Evolutionary conservation across 179 eudicot species (phyloP).

Genomic region (Silene vulgaris): DNA sequence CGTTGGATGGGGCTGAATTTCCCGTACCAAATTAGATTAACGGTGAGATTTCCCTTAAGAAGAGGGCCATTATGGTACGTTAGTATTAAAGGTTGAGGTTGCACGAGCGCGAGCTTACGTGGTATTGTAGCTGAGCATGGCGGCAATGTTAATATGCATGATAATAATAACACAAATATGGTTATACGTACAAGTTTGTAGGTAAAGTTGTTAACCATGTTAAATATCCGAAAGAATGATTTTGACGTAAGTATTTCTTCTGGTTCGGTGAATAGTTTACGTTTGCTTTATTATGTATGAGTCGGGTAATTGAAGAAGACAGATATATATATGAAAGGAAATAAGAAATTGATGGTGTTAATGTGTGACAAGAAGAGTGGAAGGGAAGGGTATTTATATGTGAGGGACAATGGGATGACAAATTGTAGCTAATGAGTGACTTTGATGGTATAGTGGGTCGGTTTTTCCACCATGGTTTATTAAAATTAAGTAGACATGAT

Average conservation of each 20-base stretch:
- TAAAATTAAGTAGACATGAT: neutral
- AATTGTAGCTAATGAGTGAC: neutral
- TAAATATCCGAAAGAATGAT: neutral
- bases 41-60: conserved; percentile 47
- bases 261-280: neutral
- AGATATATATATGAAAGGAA: neutral
- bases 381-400: conserved; percentile 11
- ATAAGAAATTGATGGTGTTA: neutral
- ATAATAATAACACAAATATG: neutral
- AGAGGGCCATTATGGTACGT: conserved; percentile 66
- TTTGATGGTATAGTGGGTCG: neutral
- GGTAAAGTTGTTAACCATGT: conserved; percentile 11
- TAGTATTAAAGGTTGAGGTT: conserved; percentile 25
- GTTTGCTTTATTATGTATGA: neutral
- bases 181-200: conserved; percentile 10
- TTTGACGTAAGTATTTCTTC: neutral
- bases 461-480: neutral
- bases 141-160: neutral
- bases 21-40: conserved; percentile 77
- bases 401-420: neutral
- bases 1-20: conserved; percentile 55
- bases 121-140: conserved; percentile 16
- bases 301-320: too few relatives aligned
- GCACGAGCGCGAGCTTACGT: conserved; percentile 24
- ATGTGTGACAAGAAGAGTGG: neutral